Evolutionary conservation across 169 alveolate genomes (phyloP), one percentile per base, ranked within the genome.

Genomic region (Cryptosporidium parvum): DNA sequence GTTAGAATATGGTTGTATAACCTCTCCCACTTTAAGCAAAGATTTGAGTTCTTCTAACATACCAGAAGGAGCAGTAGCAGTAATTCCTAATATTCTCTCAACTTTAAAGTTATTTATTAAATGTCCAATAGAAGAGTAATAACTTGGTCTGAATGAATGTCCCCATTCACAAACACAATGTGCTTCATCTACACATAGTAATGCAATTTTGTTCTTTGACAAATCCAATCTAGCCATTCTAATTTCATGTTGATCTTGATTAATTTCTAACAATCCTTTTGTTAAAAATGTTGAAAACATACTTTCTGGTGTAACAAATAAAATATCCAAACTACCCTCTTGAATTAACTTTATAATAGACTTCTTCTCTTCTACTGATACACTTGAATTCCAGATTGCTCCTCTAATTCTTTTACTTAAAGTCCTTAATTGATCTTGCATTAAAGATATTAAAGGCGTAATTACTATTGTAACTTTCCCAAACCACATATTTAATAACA

Each of bases 121-220:
- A 45, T 91, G 85, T 29, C 93, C 86, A 23, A 68, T 94, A 92
- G 70, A 95, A 72, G 92, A 80, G 26, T 62, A 62, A 65, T 95
- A 96, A 26, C 95, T 93, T 10, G 97, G 95, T 68, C 98, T 86
- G 93, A 96, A 96, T 44, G 95, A 95, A 85, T 96, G 97, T 31
- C 97, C 95, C 97, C 97, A 95, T 62, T 95, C 97, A 39, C 96
- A 85, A 4, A 96, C 95, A 75, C 98, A 96, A 91, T 96, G 98
- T 31, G 96, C 96, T 70, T 96, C 98, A 92, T 96, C 98, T 33
- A 96, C 94, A 62, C 96, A 93, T 1, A 95, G 96, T 70, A 94
- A 86, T 91, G 95, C 92, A 37, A 80, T 80, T 35, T 33, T 62
- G 29, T 65, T 65, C 75, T 39, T 89, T 91, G 51, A 69, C 72